Conservation (phyloP, 2,329 filamentous ascomycete genomes). For the Diaporthe australafricana region DNA sequence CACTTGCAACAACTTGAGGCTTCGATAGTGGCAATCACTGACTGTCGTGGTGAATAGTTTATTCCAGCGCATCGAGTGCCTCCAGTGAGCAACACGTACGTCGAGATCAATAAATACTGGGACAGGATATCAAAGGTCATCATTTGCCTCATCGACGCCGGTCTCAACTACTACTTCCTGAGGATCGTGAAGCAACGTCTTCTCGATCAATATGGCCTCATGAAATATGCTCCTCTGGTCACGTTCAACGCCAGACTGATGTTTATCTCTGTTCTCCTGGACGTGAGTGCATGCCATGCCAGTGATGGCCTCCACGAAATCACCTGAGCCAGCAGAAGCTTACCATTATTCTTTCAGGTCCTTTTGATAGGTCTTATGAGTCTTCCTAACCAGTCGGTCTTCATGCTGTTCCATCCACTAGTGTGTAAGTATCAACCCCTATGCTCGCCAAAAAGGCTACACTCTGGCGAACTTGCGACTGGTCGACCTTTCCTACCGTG, state of each 20-base stretch:
- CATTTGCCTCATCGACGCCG: constrained; percentile 61
- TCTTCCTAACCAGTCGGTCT: constrained; percentile 47
- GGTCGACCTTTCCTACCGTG: background rate
- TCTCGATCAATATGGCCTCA: constrained; percentile 57
- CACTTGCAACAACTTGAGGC: background rate
- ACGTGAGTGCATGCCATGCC: constrained; percentile 48
- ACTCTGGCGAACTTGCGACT: too few species aligned
- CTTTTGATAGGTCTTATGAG: constrained; percentile 51
- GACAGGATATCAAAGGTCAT: constrained; percentile 64
- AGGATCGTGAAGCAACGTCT: constrained; percentile 58
- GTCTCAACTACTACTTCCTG: constrained; percentile 66
- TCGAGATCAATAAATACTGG: constrained; percentile 60
- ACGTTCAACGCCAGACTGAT: constrained; percentile 63
- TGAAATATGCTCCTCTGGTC: constrained; percentile 62
- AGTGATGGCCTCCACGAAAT: too few species aligned
- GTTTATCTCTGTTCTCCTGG: constrained; percentile 61
- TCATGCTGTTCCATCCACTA: constrained; percentile 35
- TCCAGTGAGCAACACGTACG: constrained; percentile 50
- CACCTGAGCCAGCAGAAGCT: background rate
- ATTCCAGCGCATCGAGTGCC: constrained; percentile 54
- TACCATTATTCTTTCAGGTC: constrained; percentile 29
- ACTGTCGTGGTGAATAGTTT: constrained; percentile 45
- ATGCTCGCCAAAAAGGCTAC: too few species aligned
- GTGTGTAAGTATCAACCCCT: constrained; percentile 11
- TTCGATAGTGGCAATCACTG: background rate